A percentile compares a stretch with the other conserved stretches of the same genome.
These are phyloP conservation scores for Piper longum DNA, from an alignment of 164 flowering plant species.

Conservation along the genomic window DNA sequence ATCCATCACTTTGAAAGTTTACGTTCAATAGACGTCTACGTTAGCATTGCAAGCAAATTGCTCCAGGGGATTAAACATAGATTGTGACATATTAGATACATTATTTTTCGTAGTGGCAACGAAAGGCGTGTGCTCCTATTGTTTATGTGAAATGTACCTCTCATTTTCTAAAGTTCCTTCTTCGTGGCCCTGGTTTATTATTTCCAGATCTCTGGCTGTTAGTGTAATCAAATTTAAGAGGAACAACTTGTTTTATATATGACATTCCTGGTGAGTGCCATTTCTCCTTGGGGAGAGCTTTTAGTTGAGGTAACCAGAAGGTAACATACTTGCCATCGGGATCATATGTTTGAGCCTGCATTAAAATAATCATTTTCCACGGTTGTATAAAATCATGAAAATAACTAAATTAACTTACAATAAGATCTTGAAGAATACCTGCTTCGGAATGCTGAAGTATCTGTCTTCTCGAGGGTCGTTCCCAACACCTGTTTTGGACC, in stretches of 20 bases:
- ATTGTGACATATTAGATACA: too few relatives aligned
- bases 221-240: slow-evolving; percentile 41
- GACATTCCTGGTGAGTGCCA: slow-evolving; percentile 57
- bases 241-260: slow-evolving; percentile 48
- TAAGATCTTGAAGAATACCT: slow-evolving; percentile 24
- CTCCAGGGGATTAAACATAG: too few relatives aligned
- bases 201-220: slow-evolving; percentile 1
- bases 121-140: too few relatives aligned
- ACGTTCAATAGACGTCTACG: too few relatives aligned
- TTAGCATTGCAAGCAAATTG: too few relatives aligned
- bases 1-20: too few relatives aligned
- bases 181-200: not conserved
- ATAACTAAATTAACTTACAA: not conserved
- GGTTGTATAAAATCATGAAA: too few relatives aligned
- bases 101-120: too few relatives aligned
- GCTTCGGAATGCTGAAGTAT: slow-evolving; percentile 94
- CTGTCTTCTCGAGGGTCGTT: slow-evolving; percentile 98
- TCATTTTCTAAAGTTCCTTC: not conserved
- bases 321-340: slow-evolving; percentile 80
- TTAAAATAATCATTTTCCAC: not conserved
- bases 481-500: slow-evolving; percentile 52
- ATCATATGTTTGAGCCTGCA: slow-evolving; percentile 68
- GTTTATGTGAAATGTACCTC: not conserved
- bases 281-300: slow-evolving; percentile 40
- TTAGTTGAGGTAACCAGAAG: slow-evolving; percentile 67